phyloP scores from a whole-genome alignment of 441 rosid genomes.

The Pelargonium myrrhifolium region DNA sequence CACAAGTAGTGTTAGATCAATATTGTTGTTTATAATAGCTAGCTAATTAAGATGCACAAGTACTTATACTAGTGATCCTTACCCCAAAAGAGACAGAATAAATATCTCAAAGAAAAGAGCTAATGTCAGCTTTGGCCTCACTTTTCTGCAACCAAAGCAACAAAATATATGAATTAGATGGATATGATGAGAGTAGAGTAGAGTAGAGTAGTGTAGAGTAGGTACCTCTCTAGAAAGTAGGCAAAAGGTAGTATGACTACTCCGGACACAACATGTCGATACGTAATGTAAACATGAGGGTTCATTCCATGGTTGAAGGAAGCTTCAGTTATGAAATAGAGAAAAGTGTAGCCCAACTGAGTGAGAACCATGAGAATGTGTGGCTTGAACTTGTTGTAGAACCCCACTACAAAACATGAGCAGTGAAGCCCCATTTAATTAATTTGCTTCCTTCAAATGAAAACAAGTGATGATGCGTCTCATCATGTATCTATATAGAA shows the following conservation, averaged over 20 bases:
- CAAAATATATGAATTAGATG: not conserved
- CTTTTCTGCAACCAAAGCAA: slow-evolving; percentile 31
- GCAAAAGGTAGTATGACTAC: slow-evolving; percentile 51
- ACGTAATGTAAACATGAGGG: slow-evolving; percentile 59
- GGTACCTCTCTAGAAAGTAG: slow-evolving; percentile 51
- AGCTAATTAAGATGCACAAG: not conserved
- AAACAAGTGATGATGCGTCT: too few relatives aligned
- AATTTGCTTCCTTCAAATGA: not conserved
- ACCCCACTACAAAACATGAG: not conserved
- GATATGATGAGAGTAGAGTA: not conserved
- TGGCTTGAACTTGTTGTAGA: slow-evolving; percentile 37
- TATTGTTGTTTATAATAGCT: not conserved
- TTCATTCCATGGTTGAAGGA: slow-evolving; percentile 61
- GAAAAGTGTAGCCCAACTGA: slow-evolving; percentile 45
- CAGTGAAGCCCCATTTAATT: slow-evolving; percentile 14
- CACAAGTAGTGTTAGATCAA: not conserved
- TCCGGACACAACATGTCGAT: slow-evolving; percentile 45
- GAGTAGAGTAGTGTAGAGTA: not conserved
- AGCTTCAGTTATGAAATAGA: slow-evolving; percentile 54
- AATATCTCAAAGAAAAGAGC: slow-evolving; percentile 48
- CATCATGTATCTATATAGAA: too few relatives aligned
- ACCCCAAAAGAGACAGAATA: slow-evolving; percentile 60
- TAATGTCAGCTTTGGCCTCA: slow-evolving; percentile 50
- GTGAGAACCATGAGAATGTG: slow-evolving; percentile 46
- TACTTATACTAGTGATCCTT: slow-evolving; percentile 4